Conservation (phyloP, 345 rosid genomes). For the Dipteronia dyeriana region DNA sequence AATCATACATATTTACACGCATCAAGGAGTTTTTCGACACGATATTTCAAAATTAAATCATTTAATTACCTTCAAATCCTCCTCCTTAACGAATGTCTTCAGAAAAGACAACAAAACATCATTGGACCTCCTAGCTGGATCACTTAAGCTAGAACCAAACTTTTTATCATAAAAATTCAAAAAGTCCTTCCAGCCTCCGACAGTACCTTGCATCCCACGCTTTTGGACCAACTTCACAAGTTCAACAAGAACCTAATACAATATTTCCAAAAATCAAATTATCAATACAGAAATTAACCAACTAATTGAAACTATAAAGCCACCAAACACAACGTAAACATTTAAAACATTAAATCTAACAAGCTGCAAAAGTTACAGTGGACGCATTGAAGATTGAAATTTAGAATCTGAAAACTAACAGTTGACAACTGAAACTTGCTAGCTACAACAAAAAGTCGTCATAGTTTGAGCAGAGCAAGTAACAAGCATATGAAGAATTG, state of each 20-base stretch:
- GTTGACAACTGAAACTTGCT: not conserved
- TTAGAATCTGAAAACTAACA: not conserved
- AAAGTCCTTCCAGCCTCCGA: slow-evolving; percentile 81
- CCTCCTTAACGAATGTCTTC: slow-evolving; percentile 44
- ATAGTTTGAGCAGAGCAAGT: not conserved
- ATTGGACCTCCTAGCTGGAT: slow-evolving; percentile 63
- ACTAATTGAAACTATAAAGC: too few species aligned
- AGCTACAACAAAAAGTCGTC: not conserved
- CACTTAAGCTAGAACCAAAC: slow-evolving; percentile 62
- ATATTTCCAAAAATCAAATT: too few species aligned
- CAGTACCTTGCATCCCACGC: slow-evolving; percentile 46
- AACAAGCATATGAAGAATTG: not conserved
- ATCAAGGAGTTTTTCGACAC: not conserved
- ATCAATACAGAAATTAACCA: too few species aligned
- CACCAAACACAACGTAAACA: not conserved
- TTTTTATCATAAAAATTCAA: slow-evolving; percentile 49
- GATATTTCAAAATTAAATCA: not conserved
- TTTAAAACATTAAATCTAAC: not conserved
- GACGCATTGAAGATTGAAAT: not conserved
- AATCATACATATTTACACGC: not conserved
- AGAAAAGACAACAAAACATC: slow-evolving; percentile 66
- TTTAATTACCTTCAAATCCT: slow-evolving; percentile 49
- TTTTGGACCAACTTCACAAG: slow-evolving; percentile 68
- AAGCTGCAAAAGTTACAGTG: not conserved
- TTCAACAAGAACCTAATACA: slow-evolving; percentile 58